phyloP scores from a whole-genome alignment of 371 early-diverging fungal genomes.

The Mortierella sp. region DNA sequence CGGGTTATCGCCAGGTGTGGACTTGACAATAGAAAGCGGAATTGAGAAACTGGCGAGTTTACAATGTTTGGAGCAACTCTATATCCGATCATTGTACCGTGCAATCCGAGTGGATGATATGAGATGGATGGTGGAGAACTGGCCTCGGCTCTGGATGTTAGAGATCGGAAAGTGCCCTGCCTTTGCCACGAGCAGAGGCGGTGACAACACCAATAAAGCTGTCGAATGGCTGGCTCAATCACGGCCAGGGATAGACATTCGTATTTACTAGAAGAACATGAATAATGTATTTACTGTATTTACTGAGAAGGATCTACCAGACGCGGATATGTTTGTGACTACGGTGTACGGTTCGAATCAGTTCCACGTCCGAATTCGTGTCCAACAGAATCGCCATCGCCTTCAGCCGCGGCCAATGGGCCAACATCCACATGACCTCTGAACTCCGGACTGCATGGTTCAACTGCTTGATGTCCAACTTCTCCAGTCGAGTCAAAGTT shows the following conservation, averaged over 20 bases:
- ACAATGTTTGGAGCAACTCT: conserved; percentile 36
- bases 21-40: conserved; percentile 46
- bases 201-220: conserved; percentile 37
- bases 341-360: conserved; percentile 15
- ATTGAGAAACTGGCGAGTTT: conserved; percentile 16
- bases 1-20: conserved; percentile 28
- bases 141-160: conserved; percentile 30
- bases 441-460: conserved; percentile 33
- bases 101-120: conserved; percentile 20
- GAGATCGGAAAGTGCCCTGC: conserved; percentile 20
- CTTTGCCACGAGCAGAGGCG: not conserved
- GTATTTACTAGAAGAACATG: conserved; percentile 11
- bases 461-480: conserved; percentile 34
- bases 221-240: conserved; percentile 44
- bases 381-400: conserved; percentile 31
- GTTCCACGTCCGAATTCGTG: conserved; percentile 26
- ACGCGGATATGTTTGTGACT: conserved; percentile 15
- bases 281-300: not conserved
- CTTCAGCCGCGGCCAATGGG: conserved; percentile 27
- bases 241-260: conserved; percentile 44
- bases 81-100: conserved; percentile 24
- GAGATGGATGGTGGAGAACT: conserved; percentile 41
- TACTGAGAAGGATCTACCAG: conserved; percentile 13
- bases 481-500: conserved; percentile 17
- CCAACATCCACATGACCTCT: conserved; percentile 35